A percentile compares a stretch with the other conserved stretches of the same genome.
phyloP scores from a whole-genome alignment of 2,329 filamentous ascomycete species.

The Keithomyces neogunnii region DNA sequence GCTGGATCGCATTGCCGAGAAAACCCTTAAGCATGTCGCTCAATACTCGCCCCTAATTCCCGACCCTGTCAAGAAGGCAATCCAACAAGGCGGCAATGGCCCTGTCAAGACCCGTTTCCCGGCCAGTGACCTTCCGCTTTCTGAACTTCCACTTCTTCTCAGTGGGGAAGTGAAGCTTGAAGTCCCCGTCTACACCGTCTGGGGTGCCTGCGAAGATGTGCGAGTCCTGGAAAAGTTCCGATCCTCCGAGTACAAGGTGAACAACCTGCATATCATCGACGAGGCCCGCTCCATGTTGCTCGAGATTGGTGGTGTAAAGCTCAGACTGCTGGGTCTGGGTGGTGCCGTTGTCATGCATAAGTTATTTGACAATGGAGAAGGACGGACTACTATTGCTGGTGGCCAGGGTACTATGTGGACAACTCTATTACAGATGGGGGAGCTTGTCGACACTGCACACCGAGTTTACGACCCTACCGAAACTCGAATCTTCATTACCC shows the following conservation, averaged over 20 bases:
- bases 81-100: conserved; percentile 57
- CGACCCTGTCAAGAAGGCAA: conserved; percentile 64
- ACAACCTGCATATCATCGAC: conserved; percentile 96
- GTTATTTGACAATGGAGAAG: conserved; percentile 97
- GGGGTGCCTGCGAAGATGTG: conserved; percentile 98
- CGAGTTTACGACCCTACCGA: conserved; percentile 97
- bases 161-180: conserved; percentile 85
- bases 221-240: conserved; percentile 95
- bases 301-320: conserved; percentile 91
- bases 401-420: conserved; percentile 99
- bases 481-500: conserved; percentile 92
- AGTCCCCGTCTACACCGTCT: conserved; percentile 95
- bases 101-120: conserved; percentile 81
- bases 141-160: conserved; percentile 83
- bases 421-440: conserved; percentile 93
- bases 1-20: conserved; percentile 93
- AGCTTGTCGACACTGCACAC: conserved; percentile 94
- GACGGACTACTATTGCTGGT: conserved; percentile 93
- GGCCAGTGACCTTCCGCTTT: conserved; percentile 77
- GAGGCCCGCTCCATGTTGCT: conserved; percentile 93
- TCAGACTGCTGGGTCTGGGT: conserved; percentile 84
- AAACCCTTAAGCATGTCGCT: conserved; percentile 96
- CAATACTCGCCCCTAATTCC: conserved; percentile 94
- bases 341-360: conserved; percentile 99
- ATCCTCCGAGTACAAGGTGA: conserved; percentile 95